These are phyloP conservation scores for Sugiyamaella mastotermitis DNA, from an alignment of 805 yeast species.

Conservation along the genomic window DNA sequence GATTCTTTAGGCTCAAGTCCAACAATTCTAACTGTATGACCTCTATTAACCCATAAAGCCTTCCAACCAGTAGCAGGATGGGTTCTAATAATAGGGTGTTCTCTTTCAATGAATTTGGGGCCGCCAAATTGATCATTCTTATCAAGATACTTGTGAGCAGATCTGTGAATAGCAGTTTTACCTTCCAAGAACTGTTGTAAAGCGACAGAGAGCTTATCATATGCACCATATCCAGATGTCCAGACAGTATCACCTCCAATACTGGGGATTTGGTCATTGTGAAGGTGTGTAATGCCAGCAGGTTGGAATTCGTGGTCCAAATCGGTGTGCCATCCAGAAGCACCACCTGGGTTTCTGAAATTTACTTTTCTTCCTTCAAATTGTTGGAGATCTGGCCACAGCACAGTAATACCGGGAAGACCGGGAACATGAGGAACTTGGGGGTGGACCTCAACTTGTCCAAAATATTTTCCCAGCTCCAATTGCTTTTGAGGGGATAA, in stretches of 20 bases:
- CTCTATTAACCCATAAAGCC: conserved; percentile 47
- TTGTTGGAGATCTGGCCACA: conserved; percentile 30
- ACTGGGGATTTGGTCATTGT: conserved; percentile 44
- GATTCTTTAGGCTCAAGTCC: conserved; percentile 50
- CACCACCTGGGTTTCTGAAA: conserved; percentile 21
- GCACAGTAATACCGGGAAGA: conserved; percentile 17
- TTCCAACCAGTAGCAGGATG: conserved; percentile 65
- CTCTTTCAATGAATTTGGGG: conserved; percentile 31
- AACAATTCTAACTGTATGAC: conserved; percentile 44
- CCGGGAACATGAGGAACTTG: conserved; percentile 33
- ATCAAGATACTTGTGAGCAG: conserved; percentile 39
- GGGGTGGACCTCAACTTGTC: conserved; percentile 33
- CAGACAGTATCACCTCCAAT: conserved; percentile 52
- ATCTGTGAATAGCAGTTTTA: conserved; percentile 35
- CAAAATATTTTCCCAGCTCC: conserved; percentile 42
- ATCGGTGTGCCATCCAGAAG: conserved; percentile 46
- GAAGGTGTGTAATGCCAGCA: conserved; percentile 50
- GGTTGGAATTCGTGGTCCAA: conserved; percentile 52
- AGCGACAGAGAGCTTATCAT: conserved; percentile 46
- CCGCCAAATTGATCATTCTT: conserved; percentile 41
- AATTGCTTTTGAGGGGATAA: conserved; percentile 37
- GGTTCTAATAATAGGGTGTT: conserved; percentile 56
- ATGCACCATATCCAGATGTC: conserved; percentile 49
- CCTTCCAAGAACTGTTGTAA: conserved; percentile 43
- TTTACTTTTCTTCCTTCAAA: conserved; percentile 22